A percentile compares a stretch with the other conserved stretches of the same genome.
Evolutionary conservation across 1,139 yeast species (phyloP).

Genomic region (Zygosaccharomyces pseudobailii): DNA sequence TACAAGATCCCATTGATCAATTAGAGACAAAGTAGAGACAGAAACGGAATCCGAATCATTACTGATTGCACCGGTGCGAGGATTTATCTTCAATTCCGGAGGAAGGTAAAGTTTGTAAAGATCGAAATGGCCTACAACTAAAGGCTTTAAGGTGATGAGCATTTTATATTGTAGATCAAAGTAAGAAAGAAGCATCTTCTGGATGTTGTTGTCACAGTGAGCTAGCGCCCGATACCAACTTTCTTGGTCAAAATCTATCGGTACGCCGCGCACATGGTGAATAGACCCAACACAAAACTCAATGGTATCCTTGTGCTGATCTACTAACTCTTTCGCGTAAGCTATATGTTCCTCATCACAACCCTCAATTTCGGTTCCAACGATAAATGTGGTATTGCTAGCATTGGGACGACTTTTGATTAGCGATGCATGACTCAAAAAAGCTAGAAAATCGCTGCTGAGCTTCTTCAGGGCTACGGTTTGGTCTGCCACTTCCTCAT

Average conservation of each 20-base stretch:
- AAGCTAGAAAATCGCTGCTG: constrained; percentile 47
- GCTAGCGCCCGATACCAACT: constrained; percentile 51
- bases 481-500: constrained; percentile 39
- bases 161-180: constrained; percentile 64
- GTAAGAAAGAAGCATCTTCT: constrained; percentile 52
- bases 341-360: constrained; percentile 59
- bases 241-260: constrained; percentile 68
- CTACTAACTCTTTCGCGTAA: constrained; percentile 41
- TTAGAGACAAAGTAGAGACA: constrained; percentile 37
- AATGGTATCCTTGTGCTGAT: constrained; percentile 41
- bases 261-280: constrained; percentile 72
- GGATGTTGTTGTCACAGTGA: constrained; percentile 43
- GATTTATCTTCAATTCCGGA: constrained; percentile 18
- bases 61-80: constrained; percentile 33
- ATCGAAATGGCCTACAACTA: constrained; percentile 86
- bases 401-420: constrained; percentile 40
- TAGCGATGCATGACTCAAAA: constrained; percentile 54
- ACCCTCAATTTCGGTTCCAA: constrained; percentile 89
- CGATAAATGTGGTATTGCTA: constrained; percentile 48
- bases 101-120: constrained; percentile 59
- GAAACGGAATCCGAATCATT: constrained; percentile 41
- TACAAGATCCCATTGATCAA: constrained; percentile 64
- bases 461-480: constrained; percentile 42
- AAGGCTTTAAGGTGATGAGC: constrained; percentile 52
- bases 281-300: constrained; percentile 77